These are phyloP conservation scores for Lactarius hengduanensis DNA, from an alignment of 768 basidiomycete genomes.

Conservation along the genomic window DNA sequence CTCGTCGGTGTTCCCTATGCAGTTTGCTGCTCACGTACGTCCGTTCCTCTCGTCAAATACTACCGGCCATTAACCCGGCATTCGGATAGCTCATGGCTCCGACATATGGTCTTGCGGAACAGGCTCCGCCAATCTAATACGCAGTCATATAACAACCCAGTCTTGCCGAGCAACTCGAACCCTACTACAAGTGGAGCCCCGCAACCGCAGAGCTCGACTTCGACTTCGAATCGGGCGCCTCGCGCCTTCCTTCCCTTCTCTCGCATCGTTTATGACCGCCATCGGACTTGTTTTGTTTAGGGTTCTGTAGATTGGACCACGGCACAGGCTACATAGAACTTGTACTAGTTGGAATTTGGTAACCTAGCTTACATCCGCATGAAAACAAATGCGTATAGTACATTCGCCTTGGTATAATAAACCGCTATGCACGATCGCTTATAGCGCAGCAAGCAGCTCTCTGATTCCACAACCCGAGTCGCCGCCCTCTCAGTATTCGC, in stretches of 20 bases:
- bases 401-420: too few species aligned
- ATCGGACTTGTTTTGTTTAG: background rate
- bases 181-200: background rate
- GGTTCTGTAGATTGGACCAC: background rate
- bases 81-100: constrained; percentile 18
- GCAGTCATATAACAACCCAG: constrained; percentile 35
- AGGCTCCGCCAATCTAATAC: constrained; percentile 41
- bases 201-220: background rate
- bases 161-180: constrained; percentile 27
- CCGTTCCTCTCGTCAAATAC: background rate
- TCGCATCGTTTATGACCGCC: background rate
- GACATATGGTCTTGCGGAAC: constrained; percentile 33
- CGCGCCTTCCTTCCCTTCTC: background rate
- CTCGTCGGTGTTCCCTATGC: constrained; percentile 55
- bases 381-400: too few species aligned
- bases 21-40: constrained; percentile 48
- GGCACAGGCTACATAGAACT: too few species aligned
- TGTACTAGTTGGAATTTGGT: too few species aligned
- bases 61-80: background rate
- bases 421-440: too few species aligned
- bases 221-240: background rate
- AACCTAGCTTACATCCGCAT: too few species aligned
- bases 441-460: too few species aligned
- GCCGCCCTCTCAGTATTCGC: too few species aligned
- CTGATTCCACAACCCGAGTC: too few species aligned